Evolutionary conservation across 2,329 filamentous ascomycete genomes (phyloP).

Genomic region (Aspergillus caelatus): DNA sequence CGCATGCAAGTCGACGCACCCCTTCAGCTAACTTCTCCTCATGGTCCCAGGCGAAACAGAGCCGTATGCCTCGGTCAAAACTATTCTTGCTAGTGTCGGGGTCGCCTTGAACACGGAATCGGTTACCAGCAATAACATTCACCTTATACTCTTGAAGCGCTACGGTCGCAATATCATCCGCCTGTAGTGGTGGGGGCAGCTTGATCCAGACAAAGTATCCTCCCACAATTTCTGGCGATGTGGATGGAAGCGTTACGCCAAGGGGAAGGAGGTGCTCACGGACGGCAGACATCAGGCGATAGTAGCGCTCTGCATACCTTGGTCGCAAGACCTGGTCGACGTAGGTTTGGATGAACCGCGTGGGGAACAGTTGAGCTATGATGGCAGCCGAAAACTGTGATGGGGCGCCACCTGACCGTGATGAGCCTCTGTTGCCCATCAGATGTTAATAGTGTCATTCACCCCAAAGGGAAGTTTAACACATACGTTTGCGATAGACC

Average conservation of each 20-base stretch:
- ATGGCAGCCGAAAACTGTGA: slow-evolving; percentile 62
- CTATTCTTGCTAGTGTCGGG: slow-evolving; percentile 49
- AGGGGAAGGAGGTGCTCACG: slow-evolving; percentile 62
- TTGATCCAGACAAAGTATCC: slow-evolving; percentile 86
- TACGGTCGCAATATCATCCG: slow-evolving; percentile 57
- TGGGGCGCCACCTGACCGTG: slow-evolving; percentile 61
- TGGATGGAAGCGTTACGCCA: slow-evolving; percentile 52
- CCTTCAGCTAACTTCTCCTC: slow-evolving; percentile 68
- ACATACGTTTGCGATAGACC: slow-evolving; percentile 62
- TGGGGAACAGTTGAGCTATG: slow-evolving; percentile 57
- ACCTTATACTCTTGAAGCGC: slow-evolving; percentile 67
- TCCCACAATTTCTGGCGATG: slow-evolving; percentile 58
- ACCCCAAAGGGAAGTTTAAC: slow-evolving; percentile 1
- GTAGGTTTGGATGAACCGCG: slow-evolving; percentile 56
- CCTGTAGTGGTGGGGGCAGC: slow-evolving; percentile 59
- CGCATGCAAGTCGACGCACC: slow-evolving; percentile 60
- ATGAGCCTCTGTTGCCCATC: slow-evolving; percentile 52
- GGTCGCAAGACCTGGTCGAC: slow-evolving; percentile 59
- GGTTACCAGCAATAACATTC: slow-evolving; percentile 66
- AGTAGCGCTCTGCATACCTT: slow-evolving; percentile 57
- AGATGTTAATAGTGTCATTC: background rate
- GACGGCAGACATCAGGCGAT: slow-evolving; percentile 62
- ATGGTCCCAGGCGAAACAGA: slow-evolving; percentile 75
- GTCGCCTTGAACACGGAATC: slow-evolving; percentile 70
- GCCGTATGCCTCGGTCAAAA: slow-evolving; percentile 64